Evolutionary conservation across 192 early-diverging fungal species (phyloP), one percentile per base, ranked within the genome.

Genomic region (Coemansia sp.): DNA sequence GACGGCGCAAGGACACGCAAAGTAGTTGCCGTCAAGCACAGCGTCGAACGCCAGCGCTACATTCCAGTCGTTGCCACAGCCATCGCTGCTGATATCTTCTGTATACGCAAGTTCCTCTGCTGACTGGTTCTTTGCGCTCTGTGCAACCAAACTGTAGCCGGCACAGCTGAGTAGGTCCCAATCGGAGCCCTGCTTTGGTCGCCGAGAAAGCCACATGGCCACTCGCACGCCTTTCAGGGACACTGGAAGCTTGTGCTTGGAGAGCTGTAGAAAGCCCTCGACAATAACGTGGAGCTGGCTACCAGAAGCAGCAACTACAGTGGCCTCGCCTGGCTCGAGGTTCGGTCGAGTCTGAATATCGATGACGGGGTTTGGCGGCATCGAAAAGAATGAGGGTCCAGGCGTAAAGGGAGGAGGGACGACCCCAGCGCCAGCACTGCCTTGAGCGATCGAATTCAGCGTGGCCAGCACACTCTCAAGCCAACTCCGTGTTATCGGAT

Each of bases 241-340:
- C 13, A 53, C 50, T 1, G 67, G 18, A 24, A 71, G 40, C 24
- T 37, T 40, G 53, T 20, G 35, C 20, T 30, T 55, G 0, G 80
- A 68, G 22, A 72, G 22, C 32, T 64, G 65, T 29, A 83, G 4
- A 67, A 83, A 83, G 18, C 80, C 80, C 35, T 83, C 80, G 3
- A 75, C 67, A 18, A 58, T 67, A 55, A 78, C 63, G 11, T 83
- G 71, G 18, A 83, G 71, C 69, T 83, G 71, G 49, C 69, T 75
- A 1, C 75, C 75, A 2, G 80, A 68, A 32, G 63, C 61, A 37
- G 77, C 75, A 8, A 70, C 55, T 12, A 71, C 56, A 4, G 69
- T 11, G 0, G 71, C 39, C 18, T 35, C 66, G 22, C 30, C 58
- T 10, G 35, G 41, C 3, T 71, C 75, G 20, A 83, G 39, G 34